phyloP scores from a whole-genome alignment of 2,329 filamentous ascomycete species.

The Ophiosphaerella narmari region DNA sequence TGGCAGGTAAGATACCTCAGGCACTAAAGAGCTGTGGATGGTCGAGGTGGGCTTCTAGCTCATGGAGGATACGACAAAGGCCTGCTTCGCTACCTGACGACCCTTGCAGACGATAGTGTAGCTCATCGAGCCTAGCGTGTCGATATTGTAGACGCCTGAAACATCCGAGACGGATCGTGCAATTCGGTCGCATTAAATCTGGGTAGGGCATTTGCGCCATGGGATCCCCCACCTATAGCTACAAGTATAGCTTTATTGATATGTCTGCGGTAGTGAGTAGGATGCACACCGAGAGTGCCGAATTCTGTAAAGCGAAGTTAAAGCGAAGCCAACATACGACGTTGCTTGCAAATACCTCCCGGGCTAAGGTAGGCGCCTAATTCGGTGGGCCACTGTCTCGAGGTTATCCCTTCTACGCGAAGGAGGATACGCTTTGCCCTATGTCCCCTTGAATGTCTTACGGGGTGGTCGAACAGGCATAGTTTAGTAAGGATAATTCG shows the following conservation, averaged over 20 bases:
- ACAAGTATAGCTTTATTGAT: constrained; percentile 3
- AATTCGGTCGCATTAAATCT: constrained; percentile 8
- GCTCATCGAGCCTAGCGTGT: constrained; percentile 10
- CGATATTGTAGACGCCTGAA: constrained; percentile 4
- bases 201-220: constrained; percentile 6
- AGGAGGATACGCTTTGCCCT: no score
- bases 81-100: constrained; percentile 7
- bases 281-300: no score
- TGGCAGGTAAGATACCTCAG: constrained; percentile 2
- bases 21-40: constrained; percentile 5
- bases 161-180: constrained; percentile 5
- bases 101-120: constrained; percentile 7
- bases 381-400: no score
- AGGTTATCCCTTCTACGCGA: no score
- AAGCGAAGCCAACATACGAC: no score
- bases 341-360: no score
- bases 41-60: constrained; percentile 2
- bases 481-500: no score
- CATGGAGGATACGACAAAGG: constrained; percentile 6
- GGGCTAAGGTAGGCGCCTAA: no score
- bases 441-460: no score
- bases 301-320: no score
- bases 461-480: no score
- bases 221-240: constrained; percentile 3
- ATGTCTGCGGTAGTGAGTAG: neutral